phyloP scores from a whole-genome alignment of 2,329 filamentous ascomycete species.

The Cladosporium halotolerans region DNA sequence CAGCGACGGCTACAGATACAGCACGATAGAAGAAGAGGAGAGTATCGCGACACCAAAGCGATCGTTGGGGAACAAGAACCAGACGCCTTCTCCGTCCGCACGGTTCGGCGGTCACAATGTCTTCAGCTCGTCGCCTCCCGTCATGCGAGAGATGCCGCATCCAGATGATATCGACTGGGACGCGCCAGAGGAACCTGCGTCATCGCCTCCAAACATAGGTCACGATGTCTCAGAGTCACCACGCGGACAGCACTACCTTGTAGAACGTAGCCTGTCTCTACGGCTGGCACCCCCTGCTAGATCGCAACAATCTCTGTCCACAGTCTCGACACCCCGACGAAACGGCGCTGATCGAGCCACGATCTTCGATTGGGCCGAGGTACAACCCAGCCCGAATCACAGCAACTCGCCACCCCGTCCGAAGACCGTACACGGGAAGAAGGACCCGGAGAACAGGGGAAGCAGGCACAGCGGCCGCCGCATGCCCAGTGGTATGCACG shows the following conservation, averaged over 20 bases:
- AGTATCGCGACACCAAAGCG: constrained; percentile 43
- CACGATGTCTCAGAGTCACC: constrained; percentile 1
- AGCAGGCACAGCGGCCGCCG: constrained; percentile 63
- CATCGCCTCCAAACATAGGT: constrained; percentile 2
- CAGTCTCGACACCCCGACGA: constrained; percentile 33
- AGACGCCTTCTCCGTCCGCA: constrained; percentile 32
- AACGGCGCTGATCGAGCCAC: constrained; percentile 46
- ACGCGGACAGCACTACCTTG: not conserved
- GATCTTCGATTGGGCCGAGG: constrained; percentile 74
- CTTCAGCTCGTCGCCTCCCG: constrained; percentile 41
- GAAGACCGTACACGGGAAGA: constrained; percentile 70
- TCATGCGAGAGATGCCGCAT: constrained; percentile 36
- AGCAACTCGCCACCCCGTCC: constrained; percentile 58
- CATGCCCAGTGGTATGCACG: constrained; percentile 61
- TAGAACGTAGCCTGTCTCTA: constrained; percentile 15
- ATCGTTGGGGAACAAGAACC: constrained; percentile 33
- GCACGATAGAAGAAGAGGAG: constrained; percentile 47
- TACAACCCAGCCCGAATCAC: constrained; percentile 57
- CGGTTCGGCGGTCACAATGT: constrained; percentile 25
- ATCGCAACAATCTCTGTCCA: constrained; percentile 26
- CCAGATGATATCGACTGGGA: constrained; percentile 32
- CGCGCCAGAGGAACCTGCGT: constrained; percentile 26
- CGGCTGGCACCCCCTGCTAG: constrained; percentile 22
- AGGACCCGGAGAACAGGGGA: constrained; percentile 62
- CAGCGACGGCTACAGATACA: constrained; percentile 34